Evolutionary conservation across 2,329 filamentous ascomycete genomes (phyloP).

Genomic region (Pestalotiopsis sp.): DNA sequence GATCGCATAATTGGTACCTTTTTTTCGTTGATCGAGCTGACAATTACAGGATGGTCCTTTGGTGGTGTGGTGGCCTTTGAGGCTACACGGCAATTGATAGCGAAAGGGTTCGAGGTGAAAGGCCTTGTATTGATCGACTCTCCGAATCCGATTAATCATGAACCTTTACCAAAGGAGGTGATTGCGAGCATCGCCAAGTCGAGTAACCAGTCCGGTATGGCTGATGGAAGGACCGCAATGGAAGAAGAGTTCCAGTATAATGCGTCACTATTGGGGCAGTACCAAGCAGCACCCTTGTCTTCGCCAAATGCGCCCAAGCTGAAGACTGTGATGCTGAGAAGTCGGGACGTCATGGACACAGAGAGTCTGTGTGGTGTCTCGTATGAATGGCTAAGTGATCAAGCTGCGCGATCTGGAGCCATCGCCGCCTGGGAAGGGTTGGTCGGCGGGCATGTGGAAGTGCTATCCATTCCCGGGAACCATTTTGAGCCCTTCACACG

Average conservation of each 20-base stretch:
- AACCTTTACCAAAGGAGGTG: constrained; percentile 43
- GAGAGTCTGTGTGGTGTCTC: constrained; percentile 21
- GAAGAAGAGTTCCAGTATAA: constrained; percentile 16
- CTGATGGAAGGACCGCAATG: background rate
- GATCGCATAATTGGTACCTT: background rate
- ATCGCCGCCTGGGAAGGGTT: constrained; percentile 7
- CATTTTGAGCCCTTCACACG: constrained; percentile 14
- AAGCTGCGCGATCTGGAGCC: constrained; percentile 1
- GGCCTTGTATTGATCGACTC: constrained; percentile 47
- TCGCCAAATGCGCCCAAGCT: background rate
- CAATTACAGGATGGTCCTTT: constrained; percentile 56
- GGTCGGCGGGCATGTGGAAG: constrained; percentile 5
- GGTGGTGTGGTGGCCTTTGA: constrained; percentile 61
- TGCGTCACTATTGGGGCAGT: constrained; percentile 18
- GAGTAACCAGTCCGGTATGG: background rate
- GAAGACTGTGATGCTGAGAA: constrained; percentile 15
- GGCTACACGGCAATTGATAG: constrained; percentile 41
- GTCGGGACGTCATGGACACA: constrained; percentile 19
- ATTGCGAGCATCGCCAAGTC: constrained; percentile 12
- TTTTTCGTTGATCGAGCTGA: background rate
- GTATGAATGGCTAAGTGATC: constrained; percentile 23
- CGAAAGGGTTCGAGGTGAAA: constrained; percentile 38
- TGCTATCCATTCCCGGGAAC: constrained; percentile 11
- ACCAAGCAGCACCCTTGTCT: constrained; percentile 4
- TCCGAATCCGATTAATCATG: constrained; percentile 46